Evolutionary conservation across 192 early-diverging fungal genomes (phyloP), one percentile per base, ranked within the genome.

Genomic region (Backusella tuberculispora): DNA sequence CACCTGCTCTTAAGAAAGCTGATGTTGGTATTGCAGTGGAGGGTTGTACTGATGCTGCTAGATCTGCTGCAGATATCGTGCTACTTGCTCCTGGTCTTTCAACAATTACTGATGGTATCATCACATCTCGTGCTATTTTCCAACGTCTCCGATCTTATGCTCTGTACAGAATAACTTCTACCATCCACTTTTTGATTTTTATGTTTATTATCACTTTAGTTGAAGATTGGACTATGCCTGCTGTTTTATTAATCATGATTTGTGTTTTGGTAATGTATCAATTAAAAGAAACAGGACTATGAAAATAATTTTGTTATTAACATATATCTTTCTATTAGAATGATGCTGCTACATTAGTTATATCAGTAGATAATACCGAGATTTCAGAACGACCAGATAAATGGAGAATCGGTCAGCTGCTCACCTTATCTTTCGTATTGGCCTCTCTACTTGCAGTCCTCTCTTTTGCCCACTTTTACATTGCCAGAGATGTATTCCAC

Each of bases 21-120:
- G 93, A 97, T 79, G 95, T 98, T 69, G 97, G 97, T 74, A 98
- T 98, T 83, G 97, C 97, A 50, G 95, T 98, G 63, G 90, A 95
- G 63, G 95, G 94, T 71, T 95, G 95, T 84, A 98, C 97, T 1
- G 97, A 98, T 83, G 96, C 95, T 73, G 97, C 97, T 68, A 90
- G 95, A 56, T 96, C 93, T 66, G 96, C 97, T 24, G 94, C 96
- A 44, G 97, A 98, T 83, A 98, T 98, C 81, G 96, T 98, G 37
- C 87, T 98, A 67, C 88, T 97, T 12, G 92, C 92, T 53, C 87
- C 93, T 17, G 96, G 95, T 72, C 87, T 97, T 64, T 93, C 94
- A 17, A 97, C 96, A 6, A 97, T 98, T 82, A 92, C 94, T 34
- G 95, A 97, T 81, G 95, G 95, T 66, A 90, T 97, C 71, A 89